phyloP scores from a whole-genome alignment of 1,284 basidiomycete species.

The Earliella scabrosa region DNA sequence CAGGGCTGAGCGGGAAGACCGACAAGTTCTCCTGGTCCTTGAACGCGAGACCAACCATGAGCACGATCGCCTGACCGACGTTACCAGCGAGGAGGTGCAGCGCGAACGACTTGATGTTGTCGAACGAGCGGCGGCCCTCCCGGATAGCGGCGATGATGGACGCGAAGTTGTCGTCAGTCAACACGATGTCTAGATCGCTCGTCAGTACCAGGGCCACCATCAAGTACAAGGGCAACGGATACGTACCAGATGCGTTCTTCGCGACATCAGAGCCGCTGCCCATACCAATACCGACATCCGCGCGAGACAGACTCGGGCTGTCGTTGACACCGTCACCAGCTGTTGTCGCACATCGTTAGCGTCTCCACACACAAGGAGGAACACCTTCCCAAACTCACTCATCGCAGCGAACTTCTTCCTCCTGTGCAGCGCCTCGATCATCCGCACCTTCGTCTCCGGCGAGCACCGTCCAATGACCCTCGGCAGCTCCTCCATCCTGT shows the following conservation, averaged over 20 bases:
- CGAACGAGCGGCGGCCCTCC: conserved; percentile 59
- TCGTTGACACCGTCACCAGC: conserved; percentile 65
- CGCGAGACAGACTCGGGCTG: conserved; percentile 60
- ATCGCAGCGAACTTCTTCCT: conserved; percentile 50
- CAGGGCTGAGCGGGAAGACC: conserved; percentile 60
- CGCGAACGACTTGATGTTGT: conserved; percentile 50
- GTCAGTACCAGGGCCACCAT: neutral
- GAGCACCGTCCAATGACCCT: conserved; percentile 64
- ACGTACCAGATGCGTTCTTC: conserved; percentile 43
- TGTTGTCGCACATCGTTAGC: neutral
- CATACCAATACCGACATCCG: conserved; percentile 74
- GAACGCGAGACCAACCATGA: conserved; percentile 72
- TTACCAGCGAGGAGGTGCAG: conserved; percentile 60
- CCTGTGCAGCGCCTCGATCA: conserved; percentile 63
- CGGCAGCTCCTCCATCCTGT: conserved; percentile 57
- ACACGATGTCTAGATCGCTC: conserved; percentile 55
- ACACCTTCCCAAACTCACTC: conserved; percentile 41
- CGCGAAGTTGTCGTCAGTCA: conserved; percentile 77
- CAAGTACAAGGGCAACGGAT: neutral
- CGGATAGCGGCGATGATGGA: conserved; percentile 70
- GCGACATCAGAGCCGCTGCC: conserved; percentile 77
- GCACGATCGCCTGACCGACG: conserved; percentile 61
- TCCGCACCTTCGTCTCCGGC: conserved; percentile 49
- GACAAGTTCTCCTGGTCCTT: conserved; percentile 56
- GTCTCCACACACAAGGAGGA: neutral